A percentile compares a stretch with the other conserved stretches of the same genome.
Conservation (phyloP, 2,329 filamentous ascomycete genomes). For the Ampelomyces quisqualis region DNA sequence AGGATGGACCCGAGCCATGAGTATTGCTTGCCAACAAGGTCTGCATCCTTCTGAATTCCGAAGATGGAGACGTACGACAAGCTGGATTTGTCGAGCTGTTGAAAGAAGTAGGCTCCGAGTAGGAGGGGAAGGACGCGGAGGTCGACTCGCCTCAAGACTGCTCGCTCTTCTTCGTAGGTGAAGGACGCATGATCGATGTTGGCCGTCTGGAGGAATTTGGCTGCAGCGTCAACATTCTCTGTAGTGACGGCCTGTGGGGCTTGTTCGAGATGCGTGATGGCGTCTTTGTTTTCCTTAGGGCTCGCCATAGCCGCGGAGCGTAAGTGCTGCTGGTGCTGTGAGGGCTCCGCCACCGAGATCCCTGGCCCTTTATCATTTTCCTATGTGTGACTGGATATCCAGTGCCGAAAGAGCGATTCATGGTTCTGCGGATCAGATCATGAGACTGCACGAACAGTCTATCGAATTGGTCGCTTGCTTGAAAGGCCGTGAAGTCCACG, state of each 20-base stretch:
- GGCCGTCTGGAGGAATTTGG: conserved; percentile 48
- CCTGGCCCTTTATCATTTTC: conserved; percentile 7
- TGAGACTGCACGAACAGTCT: too few relatives aligned
- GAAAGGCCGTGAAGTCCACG: too few relatives aligned
- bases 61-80: conserved; percentile 53
- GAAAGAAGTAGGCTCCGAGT: conserved; percentile 61
- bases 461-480: too few relatives aligned
- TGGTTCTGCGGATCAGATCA: too few relatives aligned
- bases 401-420: too few relatives aligned
- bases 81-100: conserved; percentile 55
- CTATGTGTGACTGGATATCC: conserved; percentile 4
- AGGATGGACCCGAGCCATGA: conserved; percentile 64
- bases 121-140: conserved; percentile 55
- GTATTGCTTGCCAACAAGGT: conserved; percentile 52
- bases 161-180: conserved; percentile 54
- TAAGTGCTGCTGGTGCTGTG: not conserved
- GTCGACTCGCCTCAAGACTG: conserved; percentile 54
- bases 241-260: conserved; percentile 1
- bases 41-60: conserved; percentile 51
- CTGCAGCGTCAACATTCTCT: conserved; percentile 46
- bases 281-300: conserved; percentile 12
- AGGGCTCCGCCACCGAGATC: too few relatives aligned
- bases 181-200: conserved; percentile 45
- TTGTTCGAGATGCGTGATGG: conserved; percentile 19
- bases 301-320: conserved; percentile 8